Conservation (phyloP, 1,284 basidiomycete species). For the Chiua sp. region DNA sequence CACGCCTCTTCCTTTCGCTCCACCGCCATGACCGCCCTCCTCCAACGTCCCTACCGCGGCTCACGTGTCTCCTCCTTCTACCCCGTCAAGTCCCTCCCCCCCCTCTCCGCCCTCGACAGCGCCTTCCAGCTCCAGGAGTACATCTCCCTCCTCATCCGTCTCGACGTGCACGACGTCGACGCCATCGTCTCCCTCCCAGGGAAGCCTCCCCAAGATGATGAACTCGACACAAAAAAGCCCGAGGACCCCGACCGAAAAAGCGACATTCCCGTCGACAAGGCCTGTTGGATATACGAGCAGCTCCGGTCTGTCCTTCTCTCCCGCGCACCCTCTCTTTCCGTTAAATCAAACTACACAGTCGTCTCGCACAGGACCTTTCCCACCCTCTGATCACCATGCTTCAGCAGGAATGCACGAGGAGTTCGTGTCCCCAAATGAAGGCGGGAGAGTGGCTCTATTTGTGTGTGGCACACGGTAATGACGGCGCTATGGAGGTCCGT, state of each 20-base stretch:
- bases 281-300: slow-evolving; percentile 97
- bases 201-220: slow-evolving; percentile 36
- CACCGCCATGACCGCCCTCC: slow-evolving; percentile 41
- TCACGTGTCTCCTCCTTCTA: slow-evolving; percentile 80
- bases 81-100: slow-evolving; percentile 68
- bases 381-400: slow-evolving; percentile 89
- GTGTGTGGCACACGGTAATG: slow-evolving; percentile 90
- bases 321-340: not conserved
- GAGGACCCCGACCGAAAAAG: slow-evolving; percentile 49
- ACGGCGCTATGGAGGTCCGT: slow-evolving; percentile 76
- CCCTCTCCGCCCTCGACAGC: slow-evolving; percentile 78
- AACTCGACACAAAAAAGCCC: slow-evolving; percentile 42
- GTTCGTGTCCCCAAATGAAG: slow-evolving; percentile 95
- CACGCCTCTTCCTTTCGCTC: slow-evolving; percentile 2
- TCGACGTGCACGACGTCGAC: slow-evolving; percentile 89
- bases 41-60: slow-evolving; percentile 72
- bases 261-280: slow-evolving; percentile 71
- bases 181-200: slow-evolving; percentile 81
- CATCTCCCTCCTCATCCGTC: slow-evolving; percentile 84
- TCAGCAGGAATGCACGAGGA: slow-evolving; percentile 83
- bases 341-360: slow-evolving; percentile 51
- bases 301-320: slow-evolving; percentile 62
- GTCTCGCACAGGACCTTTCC: slow-evolving; percentile 91
- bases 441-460: slow-evolving; percentile 97
- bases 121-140: slow-evolving; percentile 97